These are phyloP conservation scores for Solioccasus polychromus DNA, from an alignment of 768 basidiomycete genomes.

Conservation along the genomic window DNA sequence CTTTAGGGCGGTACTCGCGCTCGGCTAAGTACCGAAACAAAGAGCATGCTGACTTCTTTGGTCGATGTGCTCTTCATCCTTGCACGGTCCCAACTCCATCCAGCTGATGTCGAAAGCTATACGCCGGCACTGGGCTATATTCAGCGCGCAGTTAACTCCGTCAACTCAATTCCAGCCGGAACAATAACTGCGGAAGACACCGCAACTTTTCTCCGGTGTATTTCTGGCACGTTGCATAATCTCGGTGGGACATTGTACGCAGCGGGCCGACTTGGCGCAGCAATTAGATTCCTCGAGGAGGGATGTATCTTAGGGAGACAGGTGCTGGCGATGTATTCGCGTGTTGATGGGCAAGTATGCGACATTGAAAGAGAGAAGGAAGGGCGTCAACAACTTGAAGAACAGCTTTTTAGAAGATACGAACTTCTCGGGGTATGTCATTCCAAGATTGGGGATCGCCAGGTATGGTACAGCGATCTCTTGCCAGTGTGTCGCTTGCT, in stretches of 20 bases:
- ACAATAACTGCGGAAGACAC: constrained; percentile 16
- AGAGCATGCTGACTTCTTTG: constrained; percentile 40
- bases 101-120: constrained; percentile 45
- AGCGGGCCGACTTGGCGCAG: constrained; percentile 54
- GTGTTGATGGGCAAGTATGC: constrained; percentile 5
- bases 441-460: constrained; percentile 72
- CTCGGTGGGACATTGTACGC: constrained; percentile 71
- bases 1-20: constrained; percentile 3
- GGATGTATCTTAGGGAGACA: constrained; percentile 54
- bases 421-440: constrained; percentile 80
- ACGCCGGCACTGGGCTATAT: constrained; percentile 46
- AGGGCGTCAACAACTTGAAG: constrained; percentile 56
- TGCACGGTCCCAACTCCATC: constrained; percentile 41
- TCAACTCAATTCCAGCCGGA: constrained; percentile 12
- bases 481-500: neutral
- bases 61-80: constrained; percentile 58
- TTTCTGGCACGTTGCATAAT: constrained; percentile 71
- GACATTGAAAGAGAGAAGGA: constrained; percentile 34
- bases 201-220: constrained; percentile 62
- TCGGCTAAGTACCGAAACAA: constrained; percentile 17
- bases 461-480: constrained; percentile 42
- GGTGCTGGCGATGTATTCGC: constrained; percentile 37
- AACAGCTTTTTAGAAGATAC: constrained; percentile 69
- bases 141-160: constrained; percentile 35
- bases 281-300: constrained; percentile 63